Base-by-base conservation (phyloP, 106 monocot genomes). In the Phalaenopsis aphrodite region DNA sequence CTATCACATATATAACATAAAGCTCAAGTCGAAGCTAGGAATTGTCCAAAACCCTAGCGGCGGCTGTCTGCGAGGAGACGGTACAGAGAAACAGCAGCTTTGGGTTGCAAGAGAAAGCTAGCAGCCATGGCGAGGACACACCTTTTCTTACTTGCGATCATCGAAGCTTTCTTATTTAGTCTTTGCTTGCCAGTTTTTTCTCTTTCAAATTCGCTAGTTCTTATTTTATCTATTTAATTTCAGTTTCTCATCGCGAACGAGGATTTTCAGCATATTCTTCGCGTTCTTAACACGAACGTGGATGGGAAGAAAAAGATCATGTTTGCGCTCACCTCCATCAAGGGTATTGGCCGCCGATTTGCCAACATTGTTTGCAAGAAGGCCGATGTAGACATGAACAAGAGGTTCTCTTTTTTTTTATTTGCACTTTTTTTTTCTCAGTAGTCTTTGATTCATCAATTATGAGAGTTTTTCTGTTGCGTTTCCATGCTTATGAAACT, bases 321-420 rank as follows among this genome's bases (percentile, higher is more conserved):
- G 93, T 93, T 91, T 56, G 96, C 96, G 5, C 85, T 96, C 61
- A 96, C 96, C 72, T 86, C 91, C 79, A 96, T 96, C 81, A 96
- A 96, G 89, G 96, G 96, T 86, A 79, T 96, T 47, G 96, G 93
- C 3, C 85, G 96, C 75, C 86, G 96, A 0, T 93, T 91, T 82
- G 89, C 96, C 82, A 93, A 96, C 88, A 93, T 93, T 78, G 88
- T 80, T 46, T 96, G 96, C 96, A 93, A 96, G 88, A 96, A 93
- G 83, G 96, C 96, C 58, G 96, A 93, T 55, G 89, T 96, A 36
- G 96, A 96, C 88, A 96, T 93, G 96, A 96, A 90, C 93, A 96
- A 93, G 81, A 87, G 93, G 96, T 82, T 19, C 36, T 8, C 16
- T 52, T 23, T 77, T 12, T 21, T 12, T 1, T 42, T 7, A 10